These are phyloP conservation scores for Nakazawaea ernobii DNA, from an alignment of 805 yeast genomes.

Conservation along the genomic window DNA sequence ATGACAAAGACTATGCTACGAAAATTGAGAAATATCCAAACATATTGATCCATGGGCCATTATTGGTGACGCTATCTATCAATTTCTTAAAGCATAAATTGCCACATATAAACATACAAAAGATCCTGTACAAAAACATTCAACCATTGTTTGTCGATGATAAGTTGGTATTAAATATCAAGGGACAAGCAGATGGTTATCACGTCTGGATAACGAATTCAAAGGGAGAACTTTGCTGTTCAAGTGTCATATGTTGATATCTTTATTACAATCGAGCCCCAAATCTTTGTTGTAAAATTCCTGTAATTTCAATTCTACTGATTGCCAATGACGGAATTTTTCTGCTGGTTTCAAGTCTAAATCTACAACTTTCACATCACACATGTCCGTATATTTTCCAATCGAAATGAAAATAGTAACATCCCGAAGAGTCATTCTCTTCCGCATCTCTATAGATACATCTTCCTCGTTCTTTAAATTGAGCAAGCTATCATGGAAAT, in stretches of 20 bases:
- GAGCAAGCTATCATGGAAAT: conserved; percentile 27
- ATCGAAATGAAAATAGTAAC: conserved; percentile 42
- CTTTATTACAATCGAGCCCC: not conserved
- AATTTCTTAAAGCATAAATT: conserved; percentile 37
- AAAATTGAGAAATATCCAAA: conserved; percentile 53
- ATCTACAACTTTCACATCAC: conserved; percentile 32
- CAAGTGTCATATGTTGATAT: not conserved
- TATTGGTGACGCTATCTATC: conserved; percentile 55
- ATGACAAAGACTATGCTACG: conserved; percentile 50
- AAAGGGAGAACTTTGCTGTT: not conserved
- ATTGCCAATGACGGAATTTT: conserved; percentile 40
- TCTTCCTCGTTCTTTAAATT: conserved; percentile 28
- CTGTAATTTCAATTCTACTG: conserved; percentile 18
- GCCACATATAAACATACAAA: conserved; percentile 18
- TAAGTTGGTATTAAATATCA: conserved; percentile 21
- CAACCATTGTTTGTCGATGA: conserved; percentile 44
- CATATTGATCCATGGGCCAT: conserved; percentile 76
- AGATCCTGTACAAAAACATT: conserved; percentile 42
- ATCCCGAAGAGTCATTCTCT: conserved; percentile 49
- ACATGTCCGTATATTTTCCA: conserved; percentile 20
- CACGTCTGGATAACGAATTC: conserved; percentile 10
- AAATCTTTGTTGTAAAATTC: not conserved
- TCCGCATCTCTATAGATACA: conserved; percentile 34
- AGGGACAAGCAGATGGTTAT: conserved; percentile 1
- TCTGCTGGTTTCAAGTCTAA: conserved; percentile 40